Base-by-base conservation (phyloP, 2,329 filamentous ascomycete genomes). In the Zymoseptoria ardabiliae region DNA sequence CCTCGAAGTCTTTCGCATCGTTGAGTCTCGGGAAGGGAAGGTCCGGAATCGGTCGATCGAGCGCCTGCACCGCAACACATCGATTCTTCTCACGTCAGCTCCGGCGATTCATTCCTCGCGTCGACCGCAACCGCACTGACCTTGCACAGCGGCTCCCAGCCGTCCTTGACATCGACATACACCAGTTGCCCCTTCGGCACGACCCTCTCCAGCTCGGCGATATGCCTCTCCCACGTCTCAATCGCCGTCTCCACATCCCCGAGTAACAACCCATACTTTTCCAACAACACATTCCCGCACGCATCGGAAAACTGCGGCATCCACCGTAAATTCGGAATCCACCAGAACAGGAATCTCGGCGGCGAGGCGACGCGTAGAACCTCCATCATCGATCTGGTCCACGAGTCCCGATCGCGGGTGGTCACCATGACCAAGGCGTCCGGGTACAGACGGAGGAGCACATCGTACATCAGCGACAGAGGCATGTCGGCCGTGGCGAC, bases 361-460 rank as follows among this genome's bases (percentile, higher is more conserved):
- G 61, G 61, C 22, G 57, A 25, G 4, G 57, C 23, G n/a, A 53
- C 45, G 49, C 61, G 58, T 30, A 61, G 50, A 9, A 61, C 41
- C 10, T 45, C 25, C 30, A 56, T 25, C 4, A 58, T 53, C 20
- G 25, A 30, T n/a, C 28, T 54, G 11, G 48, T 48, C 58, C 58
- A 60, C 11, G 55, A 21, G 13, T 60, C 55, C 20, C 45, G 58
- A 28, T 57, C 55, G 13, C 58, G 55, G 25, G 35, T 41, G 11
- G 35, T 54, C 13, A 54, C 52, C 19, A 82, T 74, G 3, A 81
- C 78, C 57, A 76, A 76, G 11, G 78, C 79, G 25, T 81, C 73
- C 0, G 80, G 79, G 60, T 81, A 81, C 8, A 81, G 62, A 57
- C 77, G 73, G 59, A 81, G 65, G 41, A 82, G 67, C 54, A 81